Evolutionary conservation across 768 basidiomycete genomes (phyloP).

Genomic region (Harrya chromipes): DNA sequence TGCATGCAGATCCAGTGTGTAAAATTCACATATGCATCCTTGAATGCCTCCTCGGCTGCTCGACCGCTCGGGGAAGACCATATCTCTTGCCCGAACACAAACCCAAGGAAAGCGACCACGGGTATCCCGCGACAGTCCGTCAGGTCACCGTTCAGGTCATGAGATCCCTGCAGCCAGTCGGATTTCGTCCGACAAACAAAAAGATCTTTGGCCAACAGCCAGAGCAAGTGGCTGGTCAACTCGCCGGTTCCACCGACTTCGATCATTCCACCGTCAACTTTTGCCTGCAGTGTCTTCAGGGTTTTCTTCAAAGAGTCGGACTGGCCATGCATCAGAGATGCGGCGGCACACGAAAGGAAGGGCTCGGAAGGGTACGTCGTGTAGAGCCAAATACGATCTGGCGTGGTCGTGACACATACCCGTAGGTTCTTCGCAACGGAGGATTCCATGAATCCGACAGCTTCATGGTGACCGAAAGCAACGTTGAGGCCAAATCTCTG

Average conservation of each 20-base stretch:
- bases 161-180: too few relatives aligned
- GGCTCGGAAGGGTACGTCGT: slow-evolving; percentile 12
- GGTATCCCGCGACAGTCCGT: too few relatives aligned
- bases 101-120: too few relatives aligned
- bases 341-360: slow-evolving; percentile 3
- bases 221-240: slow-evolving; percentile 1
- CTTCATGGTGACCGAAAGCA: not conserved
- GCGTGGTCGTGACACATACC: not conserved
- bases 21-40: too few relatives aligned
- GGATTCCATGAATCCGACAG: not conserved
- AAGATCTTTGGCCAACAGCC: too few relatives aligned
- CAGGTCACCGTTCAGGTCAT: too few relatives aligned
- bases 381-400: slow-evolving; percentile 1
- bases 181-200: too few relatives aligned
- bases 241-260: slow-evolving; percentile 8
- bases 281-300: not conserved
- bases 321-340: not conserved
- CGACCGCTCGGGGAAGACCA: too few relatives aligned
- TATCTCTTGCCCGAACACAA: too few relatives aligned
- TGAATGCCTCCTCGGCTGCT: too few relatives aligned
- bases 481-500: slow-evolving; percentile 8
- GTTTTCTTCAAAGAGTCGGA: rapidly evolving
- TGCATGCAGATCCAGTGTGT: too few relatives aligned
- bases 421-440: slow-evolving; percentile 6
- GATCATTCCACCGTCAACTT: slow-evolving; percentile 3